Percentiles rank a stretch among this genome's conserved stretches.
These are phyloP conservation scores for Chrysanthemum lavandulifolium DNA, from an alignment of 129 eudicot genomes.

Conservation along the genomic window DNA sequence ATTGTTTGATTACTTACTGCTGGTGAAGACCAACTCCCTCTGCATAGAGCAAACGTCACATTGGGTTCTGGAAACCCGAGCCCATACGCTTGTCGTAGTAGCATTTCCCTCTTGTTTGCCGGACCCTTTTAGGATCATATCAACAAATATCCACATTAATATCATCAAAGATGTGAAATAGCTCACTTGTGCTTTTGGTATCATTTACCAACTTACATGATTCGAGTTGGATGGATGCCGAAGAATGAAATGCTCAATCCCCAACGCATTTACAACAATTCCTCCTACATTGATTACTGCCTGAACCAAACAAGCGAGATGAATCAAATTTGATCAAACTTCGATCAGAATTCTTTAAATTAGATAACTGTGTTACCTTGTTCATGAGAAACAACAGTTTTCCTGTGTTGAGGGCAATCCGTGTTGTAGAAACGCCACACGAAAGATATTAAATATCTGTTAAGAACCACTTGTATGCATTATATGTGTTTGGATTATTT, in stretches of 20 bases:
- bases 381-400: conserved; percentile 58
- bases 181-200: neutral
- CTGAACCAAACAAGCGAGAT: conserved; percentile 35
- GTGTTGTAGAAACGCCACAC: conserved; percentile 79
- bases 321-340: neutral
- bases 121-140: conserved; percentile 45
- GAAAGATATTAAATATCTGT: neutral
- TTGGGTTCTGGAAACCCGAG: conserved; percentile 95
- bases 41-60: conserved; percentile 82
- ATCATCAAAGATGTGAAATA: neutral
- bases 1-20: conserved; percentile 40
- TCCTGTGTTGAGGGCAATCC: conserved; percentile 92
- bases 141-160: neutral
- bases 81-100: conserved; percentile 82
- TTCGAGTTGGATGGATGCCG: conserved; percentile 61
- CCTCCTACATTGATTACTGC: conserved; percentile 90
- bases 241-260: conserved; percentile 85
- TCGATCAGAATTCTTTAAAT: neutral
- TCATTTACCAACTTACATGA: conserved; percentile 45
- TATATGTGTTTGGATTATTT: neutral
- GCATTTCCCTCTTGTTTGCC: conserved; percentile 69
- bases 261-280: conserved; percentile 73
- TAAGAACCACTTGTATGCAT: neutral
- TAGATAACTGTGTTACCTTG: conserved; percentile 46
- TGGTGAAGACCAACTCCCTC: conserved; percentile 98